These are phyloP conservation scores for Penicillium sp. DNA, from an alignment of 2,329 filamentous ascomycete genomes.

Conservation along the genomic window DNA sequence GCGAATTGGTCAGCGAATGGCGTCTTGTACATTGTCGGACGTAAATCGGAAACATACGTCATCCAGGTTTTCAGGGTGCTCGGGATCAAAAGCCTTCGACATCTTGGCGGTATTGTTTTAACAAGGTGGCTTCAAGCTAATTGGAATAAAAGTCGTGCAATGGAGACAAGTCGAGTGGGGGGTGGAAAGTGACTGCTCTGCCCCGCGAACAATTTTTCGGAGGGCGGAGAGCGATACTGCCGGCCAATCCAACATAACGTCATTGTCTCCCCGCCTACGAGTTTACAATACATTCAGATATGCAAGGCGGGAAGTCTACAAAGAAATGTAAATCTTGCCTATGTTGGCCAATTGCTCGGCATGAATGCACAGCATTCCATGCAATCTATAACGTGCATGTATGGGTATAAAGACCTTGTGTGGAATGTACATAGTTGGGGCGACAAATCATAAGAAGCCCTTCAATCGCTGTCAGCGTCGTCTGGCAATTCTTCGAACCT, in stretches of 20 bases:
- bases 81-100: slow-evolving; percentile 52
- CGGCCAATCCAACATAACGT: slow-evolving; percentile 15
- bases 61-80: slow-evolving; percentile 68
- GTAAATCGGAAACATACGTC: slow-evolving; percentile 53
- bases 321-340: too few species aligned
- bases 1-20: slow-evolving; percentile 24
- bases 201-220: slow-evolving; percentile 37
- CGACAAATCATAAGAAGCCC: not conserved
- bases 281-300: not conserved
- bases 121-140: not conserved
- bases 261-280: slow-evolving; percentile 1
- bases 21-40: not conserved
- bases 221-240: slow-evolving; percentile 28
- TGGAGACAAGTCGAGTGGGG: slow-evolving; percentile 1
- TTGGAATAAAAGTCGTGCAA: not conserved
- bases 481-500: slow-evolving; percentile 68
- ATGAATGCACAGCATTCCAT: not conserved
- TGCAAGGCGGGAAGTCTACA: too few species aligned
- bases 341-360: not conserved
- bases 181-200: slow-evolving; percentile 10
- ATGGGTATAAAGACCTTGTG: not conserved
- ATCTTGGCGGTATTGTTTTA: slow-evolving; percentile 26
- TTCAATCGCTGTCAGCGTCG: slow-evolving; percentile 44
- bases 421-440: not conserved
- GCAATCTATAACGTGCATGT: not conserved